Percentiles rank a stretch among this genome's conserved stretches.
These are phyloP conservation scores for Ambrosia trifida DNA, from an alignment of 129 eudicot species.

Conservation along the genomic window DNA sequence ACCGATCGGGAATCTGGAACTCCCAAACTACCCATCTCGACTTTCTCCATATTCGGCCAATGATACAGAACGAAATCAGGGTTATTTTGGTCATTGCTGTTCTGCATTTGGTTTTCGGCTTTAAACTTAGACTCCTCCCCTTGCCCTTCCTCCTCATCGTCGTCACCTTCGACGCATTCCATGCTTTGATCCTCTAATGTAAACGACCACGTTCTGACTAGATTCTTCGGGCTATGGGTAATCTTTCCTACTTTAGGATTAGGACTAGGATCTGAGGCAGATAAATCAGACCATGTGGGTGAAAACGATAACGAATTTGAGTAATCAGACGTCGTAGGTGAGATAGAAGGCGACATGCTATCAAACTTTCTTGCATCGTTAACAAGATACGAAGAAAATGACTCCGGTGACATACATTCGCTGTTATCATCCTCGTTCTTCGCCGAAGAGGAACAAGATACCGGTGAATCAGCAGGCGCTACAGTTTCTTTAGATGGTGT, in stretches of 20 bases:
- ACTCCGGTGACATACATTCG: slow-evolving; percentile 48
- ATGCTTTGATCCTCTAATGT: slow-evolving; percentile 38
- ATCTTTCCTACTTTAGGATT: slow-evolving; percentile 17
- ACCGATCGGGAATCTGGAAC: slow-evolving; percentile 32
- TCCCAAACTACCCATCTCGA: slow-evolving; percentile 31
- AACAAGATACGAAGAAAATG: slow-evolving; percentile 51
- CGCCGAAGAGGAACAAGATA: slow-evolving; percentile 43
- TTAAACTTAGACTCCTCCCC: slow-evolving; percentile 20
- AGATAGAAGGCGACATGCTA: slow-evolving; percentile 63
- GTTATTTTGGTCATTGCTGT: slow-evolving; percentile 8
- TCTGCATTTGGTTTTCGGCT: slow-evolving; percentile 15
- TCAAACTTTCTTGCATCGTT: slow-evolving; percentile 49
- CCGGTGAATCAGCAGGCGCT: slow-evolving; percentile 42
- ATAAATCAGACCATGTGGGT: slow-evolving; percentile 84
- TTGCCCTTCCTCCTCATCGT: background rate
- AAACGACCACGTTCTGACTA: slow-evolving; percentile 40
- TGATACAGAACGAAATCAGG: slow-evolving; percentile 27
- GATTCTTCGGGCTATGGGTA: slow-evolving; percentile 16
- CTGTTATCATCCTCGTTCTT: slow-evolving; percentile 34
- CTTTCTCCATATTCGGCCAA: slow-evolving; percentile 38
- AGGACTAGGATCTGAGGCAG: slow-evolving; percentile 41
- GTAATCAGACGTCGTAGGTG: slow-evolving; percentile 85
- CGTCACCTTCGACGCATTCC: slow-evolving; percentile 33
- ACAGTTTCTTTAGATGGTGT: slow-evolving; percentile 40
- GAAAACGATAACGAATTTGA: slow-evolving; percentile 80